Conservation (phyloP, 331 rosid species). For the Malus hybrid region DNA sequence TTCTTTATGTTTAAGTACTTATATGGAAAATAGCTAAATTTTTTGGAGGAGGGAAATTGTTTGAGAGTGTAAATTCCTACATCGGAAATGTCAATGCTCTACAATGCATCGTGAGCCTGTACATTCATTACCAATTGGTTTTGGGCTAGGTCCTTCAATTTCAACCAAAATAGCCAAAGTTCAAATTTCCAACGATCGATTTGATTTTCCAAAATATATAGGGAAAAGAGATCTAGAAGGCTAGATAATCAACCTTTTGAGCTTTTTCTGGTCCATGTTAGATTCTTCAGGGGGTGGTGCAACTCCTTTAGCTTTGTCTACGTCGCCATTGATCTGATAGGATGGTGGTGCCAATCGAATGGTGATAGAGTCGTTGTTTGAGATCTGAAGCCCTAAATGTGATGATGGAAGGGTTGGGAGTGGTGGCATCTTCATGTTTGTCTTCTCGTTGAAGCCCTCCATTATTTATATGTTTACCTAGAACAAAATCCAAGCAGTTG, state of each 20-base stretch:
- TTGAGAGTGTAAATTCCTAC: background rate
- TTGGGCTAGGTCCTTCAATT: background rate
- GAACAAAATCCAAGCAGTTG: background rate
- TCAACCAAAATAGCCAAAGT: background rate
- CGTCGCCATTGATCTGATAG: background rate
- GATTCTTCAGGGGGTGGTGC: background rate
- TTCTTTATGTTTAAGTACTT: background rate
- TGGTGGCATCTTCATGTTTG: background rate
- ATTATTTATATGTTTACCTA: background rate
- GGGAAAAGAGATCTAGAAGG: background rate
- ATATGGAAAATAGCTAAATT: background rate
- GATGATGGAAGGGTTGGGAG: background rate
- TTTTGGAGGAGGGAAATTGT: background rate
- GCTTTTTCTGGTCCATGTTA: background rate
- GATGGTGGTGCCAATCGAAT: background rate
- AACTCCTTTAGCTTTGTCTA: background rate
- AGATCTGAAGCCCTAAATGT: background rate
- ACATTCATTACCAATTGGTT: background rate
- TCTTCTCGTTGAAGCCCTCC: background rate
- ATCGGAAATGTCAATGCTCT: background rate
- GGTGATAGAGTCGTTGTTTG: background rate
- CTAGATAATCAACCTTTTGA: background rate
- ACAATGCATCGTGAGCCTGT: background rate
- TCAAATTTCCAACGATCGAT: background rate
- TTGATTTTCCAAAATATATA: background rate